A percentile compares a stretch with the other conserved stretches of the same genome.
phyloP scores from a whole-genome alignment of 345 rosid genomes.

The Rubroshorea leprosula region DNA sequence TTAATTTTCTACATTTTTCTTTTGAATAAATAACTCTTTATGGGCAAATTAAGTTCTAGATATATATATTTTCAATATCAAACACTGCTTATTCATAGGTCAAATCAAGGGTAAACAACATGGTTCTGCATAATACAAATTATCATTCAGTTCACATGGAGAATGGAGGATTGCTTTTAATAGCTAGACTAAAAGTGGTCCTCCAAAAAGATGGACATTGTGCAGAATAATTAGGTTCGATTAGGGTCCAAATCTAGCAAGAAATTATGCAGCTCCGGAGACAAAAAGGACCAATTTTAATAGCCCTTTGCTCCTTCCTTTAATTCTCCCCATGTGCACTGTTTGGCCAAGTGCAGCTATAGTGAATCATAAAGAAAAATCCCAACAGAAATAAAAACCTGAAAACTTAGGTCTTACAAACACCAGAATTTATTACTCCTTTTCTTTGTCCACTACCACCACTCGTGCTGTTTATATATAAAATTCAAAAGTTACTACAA shows the following conservation, averaged over 20 bases:
- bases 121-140: not conserved
- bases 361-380: not conserved
- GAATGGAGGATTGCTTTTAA: not conserved
- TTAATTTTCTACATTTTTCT: too few species aligned
- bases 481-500: too few species aligned
- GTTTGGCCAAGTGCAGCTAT: slow-evolving; percentile 25
- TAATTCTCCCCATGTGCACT: slow-evolving; percentile 26
- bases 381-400: too few species aligned
- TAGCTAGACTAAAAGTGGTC: slow-evolving; percentile 10
- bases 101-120: not conserved
- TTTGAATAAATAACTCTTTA: too few species aligned
- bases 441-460: too few species aligned
- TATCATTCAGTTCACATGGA: too few species aligned
- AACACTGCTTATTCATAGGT: not conserved
- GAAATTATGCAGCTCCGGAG: slow-evolving; percentile 1
- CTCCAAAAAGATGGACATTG: not conserved
- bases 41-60: too few species aligned
- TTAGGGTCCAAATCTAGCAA: not conserved
- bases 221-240: too few species aligned
- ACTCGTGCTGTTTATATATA: too few species aligned
- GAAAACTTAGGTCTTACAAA: too few species aligned
- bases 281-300: slow-evolving; percentile 10
- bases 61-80: too few species aligned
- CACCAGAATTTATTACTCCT: too few species aligned
- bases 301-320: not conserved